These are phyloP conservation scores for Neonectria magnoliae DNA, from an alignment of 2,329 filamentous ascomycete genomes.

Conservation along the genomic window DNA sequence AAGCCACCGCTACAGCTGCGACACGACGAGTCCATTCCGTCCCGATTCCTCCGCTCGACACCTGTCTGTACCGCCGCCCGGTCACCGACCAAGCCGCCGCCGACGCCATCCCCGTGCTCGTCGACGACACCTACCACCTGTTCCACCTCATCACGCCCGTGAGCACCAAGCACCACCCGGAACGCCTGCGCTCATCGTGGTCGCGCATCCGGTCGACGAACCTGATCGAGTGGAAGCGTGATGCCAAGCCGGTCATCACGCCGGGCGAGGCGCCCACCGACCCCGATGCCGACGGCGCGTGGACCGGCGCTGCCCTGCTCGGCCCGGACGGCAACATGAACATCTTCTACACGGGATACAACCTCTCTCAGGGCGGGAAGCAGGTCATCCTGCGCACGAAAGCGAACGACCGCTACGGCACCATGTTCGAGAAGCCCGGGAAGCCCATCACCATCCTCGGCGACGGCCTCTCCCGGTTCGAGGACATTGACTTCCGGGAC, in stretches of 20 bases:
- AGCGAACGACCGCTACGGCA: conserved; percentile 41
- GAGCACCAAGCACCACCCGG: conserved; percentile 47
- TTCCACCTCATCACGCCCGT: conserved; percentile 49
- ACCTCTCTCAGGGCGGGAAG: conserved; percentile 42
- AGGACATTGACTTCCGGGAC: conserved; percentile 50
- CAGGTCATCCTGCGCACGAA: conserved; percentile 47
- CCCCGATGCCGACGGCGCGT: conserved; percentile 47
- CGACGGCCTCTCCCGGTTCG: conserved; percentile 38
- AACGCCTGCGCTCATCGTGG: conserved; percentile 46
- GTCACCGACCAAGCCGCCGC: conserved; percentile 45
- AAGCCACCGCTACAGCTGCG: not conserved
- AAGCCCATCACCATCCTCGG: conserved; percentile 38
- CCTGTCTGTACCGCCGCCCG: conserved; percentile 41
- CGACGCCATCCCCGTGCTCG: conserved; percentile 49
- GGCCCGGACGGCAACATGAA: conserved; percentile 47
- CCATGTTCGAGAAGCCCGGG: conserved; percentile 37
- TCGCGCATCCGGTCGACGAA: conserved; percentile 44
- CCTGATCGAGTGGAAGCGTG: conserved; percentile 45
- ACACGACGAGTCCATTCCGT: conserved; percentile 31
- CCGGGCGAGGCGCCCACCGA: conserved; percentile 33
- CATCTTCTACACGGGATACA: conserved; percentile 51
- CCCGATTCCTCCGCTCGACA: conserved; percentile 42
- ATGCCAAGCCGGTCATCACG: conserved; percentile 36
- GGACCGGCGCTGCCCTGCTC: conserved; percentile 48
- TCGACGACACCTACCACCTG: conserved; percentile 50